These are phyloP conservation scores for Apiotrichum montevideense DNA, from an alignment of 1,284 basidiomycete species.

Conservation along the genomic window DNA sequence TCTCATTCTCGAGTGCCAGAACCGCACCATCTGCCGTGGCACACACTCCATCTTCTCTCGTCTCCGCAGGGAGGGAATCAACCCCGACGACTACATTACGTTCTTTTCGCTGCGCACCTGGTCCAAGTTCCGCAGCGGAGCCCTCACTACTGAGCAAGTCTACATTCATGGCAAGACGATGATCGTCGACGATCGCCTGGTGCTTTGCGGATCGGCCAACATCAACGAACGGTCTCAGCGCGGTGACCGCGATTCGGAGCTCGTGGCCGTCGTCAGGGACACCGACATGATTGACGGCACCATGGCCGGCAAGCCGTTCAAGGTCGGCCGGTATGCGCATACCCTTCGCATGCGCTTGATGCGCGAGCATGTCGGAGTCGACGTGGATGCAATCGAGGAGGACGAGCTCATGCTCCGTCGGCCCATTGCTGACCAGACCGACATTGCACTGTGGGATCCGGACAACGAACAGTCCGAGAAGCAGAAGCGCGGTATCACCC, in stretches of 20 bases:
- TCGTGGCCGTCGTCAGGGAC: slow-evolving; percentile 86
- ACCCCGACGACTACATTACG: slow-evolving; percentile 87
- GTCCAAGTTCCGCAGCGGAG: slow-evolving; percentile 81
- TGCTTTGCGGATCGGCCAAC: slow-evolving; percentile 98
- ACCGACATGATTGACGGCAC: slow-evolving; percentile 91
- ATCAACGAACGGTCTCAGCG: slow-evolving; percentile 96
- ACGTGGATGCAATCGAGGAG: slow-evolving; percentile 83
- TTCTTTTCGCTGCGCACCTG: slow-evolving; percentile 90
- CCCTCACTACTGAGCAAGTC: slow-evolving; percentile 84
- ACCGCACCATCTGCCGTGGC: slow-evolving; percentile 79
- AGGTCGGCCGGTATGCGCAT: slow-evolving; percentile 95
- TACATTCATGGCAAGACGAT: slow-evolving; percentile 84
- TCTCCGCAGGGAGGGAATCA: slow-evolving; percentile 78
- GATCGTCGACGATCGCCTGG: slow-evolving; percentile 88
- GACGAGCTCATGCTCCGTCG: slow-evolving; percentile 61
- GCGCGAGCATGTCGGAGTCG: slow-evolving; percentile 92
- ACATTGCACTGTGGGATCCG: slow-evolving; percentile 69
- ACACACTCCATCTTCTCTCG: slow-evolving; percentile 88
- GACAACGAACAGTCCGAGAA: slow-evolving; percentile 61
- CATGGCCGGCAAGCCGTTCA: slow-evolving; percentile 92
- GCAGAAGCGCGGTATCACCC: slow-evolving; percentile 40
- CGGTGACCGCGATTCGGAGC: slow-evolving; percentile 93
- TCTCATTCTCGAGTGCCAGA: slow-evolving; percentile 90
- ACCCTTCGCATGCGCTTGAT: slow-evolving; percentile 87
- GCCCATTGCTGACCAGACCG: slow-evolving; percentile 54